Base-by-base conservation (phyloP, 257 asterid genomes). In the Leonotis leonurus region DNA sequence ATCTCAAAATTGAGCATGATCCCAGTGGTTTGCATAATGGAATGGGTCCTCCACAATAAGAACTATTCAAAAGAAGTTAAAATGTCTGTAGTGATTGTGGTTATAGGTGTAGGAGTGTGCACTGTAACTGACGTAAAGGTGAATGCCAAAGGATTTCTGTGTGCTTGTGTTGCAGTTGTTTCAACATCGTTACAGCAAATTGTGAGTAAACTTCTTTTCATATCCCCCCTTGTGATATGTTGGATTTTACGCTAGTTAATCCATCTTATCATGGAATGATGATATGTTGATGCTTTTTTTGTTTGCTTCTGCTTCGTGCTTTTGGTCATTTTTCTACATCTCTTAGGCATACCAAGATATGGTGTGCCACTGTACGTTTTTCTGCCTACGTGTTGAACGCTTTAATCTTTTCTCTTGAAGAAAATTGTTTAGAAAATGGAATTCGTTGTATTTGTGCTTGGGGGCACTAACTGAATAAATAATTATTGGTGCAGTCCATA, bases 1-100 rank as follows among this genome's bases (percentile, higher is more conserved):
- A 91, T 91, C 68, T 91, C 98, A 56, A 91, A 91, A 76, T 69
- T 91, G 82, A 91, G 96, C 86, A 91, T 91, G 98, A 91, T 91
- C 75, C 98, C 98, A 1, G 98, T 91, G 66, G 98, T 91, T 37
- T 91, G 98, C 52, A 60, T 88, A 13, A 76, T 91, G 96, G 98
- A 91, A 73, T 91, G 98, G 98, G 78, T 91, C 78, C 82, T 91
- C 64, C 96, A 91, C 22, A 86, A 56, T 60, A 91, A 91, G 80
- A 81, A 78, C 60, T 91, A 84, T 85, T 22, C 92, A 8, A 86
- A 69, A 56, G 94, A 91, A 75, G 96, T 91, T 68, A 91, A 91
- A 73, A 56, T 81, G 69, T 49, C 98, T 13, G 98, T 91, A 33
- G 78, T 91, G 75, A 89, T 88, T 58, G 98, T 91, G 65, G 95